Evolutionary conservation across 495 filamentous ascomycete genomes (phyloP).

Genomic region (Amniculicola lignicola): DNA sequence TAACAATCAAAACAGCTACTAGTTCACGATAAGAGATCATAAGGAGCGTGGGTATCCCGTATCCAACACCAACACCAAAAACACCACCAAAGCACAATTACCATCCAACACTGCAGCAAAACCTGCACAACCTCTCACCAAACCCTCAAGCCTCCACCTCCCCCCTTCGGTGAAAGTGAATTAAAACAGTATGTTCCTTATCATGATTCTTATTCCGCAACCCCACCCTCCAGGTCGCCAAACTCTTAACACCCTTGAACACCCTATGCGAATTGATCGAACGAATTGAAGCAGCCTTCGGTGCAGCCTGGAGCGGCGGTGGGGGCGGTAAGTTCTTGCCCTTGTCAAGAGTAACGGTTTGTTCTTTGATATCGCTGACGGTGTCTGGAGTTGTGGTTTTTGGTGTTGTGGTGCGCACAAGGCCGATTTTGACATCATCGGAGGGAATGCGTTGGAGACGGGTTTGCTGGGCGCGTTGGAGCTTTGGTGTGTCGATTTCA

Average conservation of each 20-base stretch:
- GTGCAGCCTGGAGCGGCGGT: not conserved
- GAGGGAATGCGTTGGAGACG: no score
- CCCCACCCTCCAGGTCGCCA: conserved; percentile 14
- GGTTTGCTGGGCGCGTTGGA: no score
- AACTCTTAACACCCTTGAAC: conserved; percentile 20
- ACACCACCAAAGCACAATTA: no score
- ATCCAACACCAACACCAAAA: no score
- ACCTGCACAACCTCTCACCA: no score
- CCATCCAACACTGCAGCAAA: no score
- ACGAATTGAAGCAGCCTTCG: not conserved
- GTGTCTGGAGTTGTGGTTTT: not conserved
- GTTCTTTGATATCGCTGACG: conserved; percentile 14
- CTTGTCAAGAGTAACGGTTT: conserved; percentile 17
- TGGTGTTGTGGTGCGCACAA: not conserved
- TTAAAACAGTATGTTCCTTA: conserved; percentile 22
- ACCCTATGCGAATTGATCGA: conserved; percentile 4
- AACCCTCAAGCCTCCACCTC: no score
- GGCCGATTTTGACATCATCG: not conserved
- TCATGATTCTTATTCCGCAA: conserved; percentile 14
- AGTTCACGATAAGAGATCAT: no score
- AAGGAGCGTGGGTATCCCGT: no score
- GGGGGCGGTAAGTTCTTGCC: conserved; percentile 13
- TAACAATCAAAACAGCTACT: no score
- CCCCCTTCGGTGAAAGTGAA: conserved; percentile 15
- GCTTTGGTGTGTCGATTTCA: conserved; percentile 10